Base-by-base conservation (phyloP, 2,329 filamentous ascomycete species). In the Neopestalotiopsis sp. region DNA sequence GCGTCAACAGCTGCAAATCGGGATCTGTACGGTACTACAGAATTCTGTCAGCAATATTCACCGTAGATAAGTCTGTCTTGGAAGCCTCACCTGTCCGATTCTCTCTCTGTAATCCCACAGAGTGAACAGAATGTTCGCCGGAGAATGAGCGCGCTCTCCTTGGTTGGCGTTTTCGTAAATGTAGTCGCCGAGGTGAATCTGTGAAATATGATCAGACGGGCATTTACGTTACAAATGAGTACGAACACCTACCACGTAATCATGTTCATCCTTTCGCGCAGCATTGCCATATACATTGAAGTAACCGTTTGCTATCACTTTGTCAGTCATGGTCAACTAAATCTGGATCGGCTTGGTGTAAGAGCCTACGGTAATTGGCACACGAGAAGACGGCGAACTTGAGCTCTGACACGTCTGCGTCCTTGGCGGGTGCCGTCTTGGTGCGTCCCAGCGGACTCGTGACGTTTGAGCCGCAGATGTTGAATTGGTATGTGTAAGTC, bases 131-230 rank as follows among this genome's bases (percentile, higher is more conserved):
- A 73, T 73, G 53, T 73, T 73, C 49, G 69, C 72, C 14, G 72
- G 75, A 49, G 73, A 66, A 20, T 74, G 71, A 70, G 78, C 74
- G 74, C 74, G 68, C 70, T 78, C 75, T 13, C 75, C 76, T 62
- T 70, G 66, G 1, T 73, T 74, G 56, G 83, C 80, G 61, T 86
- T 87, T 73, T 92, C 90, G 75, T 93, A 93, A 69, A 92, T 91
- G 74, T 89, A 90, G 76, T 90, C 84, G 14, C 84, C 83, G 14
- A 79, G 72, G 34, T 76, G 74, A 64, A 78, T 69, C 77, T 74
- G 68, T 34, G n/a, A 14, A 38, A 12, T 53, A 40, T 12, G 63
- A 7, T 59, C 5, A 34, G 30, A 30, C 30, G 13, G 13, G 14
- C 14, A 30, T 12, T 59, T 24, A 42, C 2, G 4, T 3, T 5